phyloP scores from a whole-genome alignment of 352 stramenopile species.

The Globisporangium cystogenes region DNA sequence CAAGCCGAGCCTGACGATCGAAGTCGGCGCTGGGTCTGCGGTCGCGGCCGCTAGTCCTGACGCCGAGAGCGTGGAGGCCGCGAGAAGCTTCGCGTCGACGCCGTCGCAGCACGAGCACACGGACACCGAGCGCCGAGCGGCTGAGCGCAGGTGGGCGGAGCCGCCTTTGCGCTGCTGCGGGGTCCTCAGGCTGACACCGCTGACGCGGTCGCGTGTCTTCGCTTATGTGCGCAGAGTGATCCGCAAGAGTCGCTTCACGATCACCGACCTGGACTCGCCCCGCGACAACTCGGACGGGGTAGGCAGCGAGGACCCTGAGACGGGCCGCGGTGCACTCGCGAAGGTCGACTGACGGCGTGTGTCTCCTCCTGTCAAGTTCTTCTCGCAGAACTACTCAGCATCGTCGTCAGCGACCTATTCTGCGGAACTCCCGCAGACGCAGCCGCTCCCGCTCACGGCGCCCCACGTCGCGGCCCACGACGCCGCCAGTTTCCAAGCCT shows the following conservation, averaged over 20 bases:
- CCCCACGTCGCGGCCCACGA: background rate
- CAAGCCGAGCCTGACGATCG: background rate
- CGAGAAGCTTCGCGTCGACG: background rate
- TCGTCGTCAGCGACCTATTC: slow-evolving; percentile 7
- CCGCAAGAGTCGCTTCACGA: slow-evolving; percentile 78
- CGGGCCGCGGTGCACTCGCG: too few relatives aligned
- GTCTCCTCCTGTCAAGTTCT: slow-evolving; percentile 10
- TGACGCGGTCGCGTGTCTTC: too few relatives aligned
- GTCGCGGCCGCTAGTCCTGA: background rate
- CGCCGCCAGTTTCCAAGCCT: background rate
- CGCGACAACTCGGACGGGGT: slow-evolving; percentile 53
- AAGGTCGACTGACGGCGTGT: slow-evolving; percentile 9
- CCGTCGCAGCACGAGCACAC: background rate
- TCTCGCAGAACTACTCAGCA: slow-evolving; percentile 8
- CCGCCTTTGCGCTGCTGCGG: too few relatives aligned
- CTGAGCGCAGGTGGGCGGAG: background rate
- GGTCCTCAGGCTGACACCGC: too few relatives aligned
- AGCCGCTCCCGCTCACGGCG: slow-evolving; percentile 3
- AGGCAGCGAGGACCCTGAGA: background rate
- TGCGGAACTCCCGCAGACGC: slow-evolving; percentile 3
- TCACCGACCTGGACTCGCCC: slow-evolving; percentile 73
- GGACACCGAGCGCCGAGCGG: background rate
- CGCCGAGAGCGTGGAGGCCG: background rate
- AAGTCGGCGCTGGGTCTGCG: background rate
- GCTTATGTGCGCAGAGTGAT: slow-evolving; percentile 29